A percentile compares a stretch with the other conserved stretches of the same genome.
These are phyloP conservation scores for Monosporascus sp. DNA, from an alignment of 2,329 filamentous ascomycete species.

Conservation along the genomic window DNA sequence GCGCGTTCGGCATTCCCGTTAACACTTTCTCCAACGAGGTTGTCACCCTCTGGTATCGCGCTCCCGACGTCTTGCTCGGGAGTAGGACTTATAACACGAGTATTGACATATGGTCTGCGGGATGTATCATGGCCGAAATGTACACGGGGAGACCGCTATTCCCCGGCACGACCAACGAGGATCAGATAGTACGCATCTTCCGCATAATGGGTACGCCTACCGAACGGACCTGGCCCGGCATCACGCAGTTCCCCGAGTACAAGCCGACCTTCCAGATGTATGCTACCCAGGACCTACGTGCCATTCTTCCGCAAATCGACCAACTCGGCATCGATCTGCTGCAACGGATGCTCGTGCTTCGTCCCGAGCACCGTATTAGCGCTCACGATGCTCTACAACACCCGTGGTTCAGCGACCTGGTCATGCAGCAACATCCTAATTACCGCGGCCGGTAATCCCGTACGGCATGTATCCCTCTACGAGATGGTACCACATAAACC, in stretches of 20 bases:
- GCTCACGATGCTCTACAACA: constrained; percentile 83
- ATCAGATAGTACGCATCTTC: constrained; percentile 96
- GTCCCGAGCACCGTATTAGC: constrained; percentile 85
- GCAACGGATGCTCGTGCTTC: constrained; percentile 83
- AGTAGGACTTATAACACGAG: constrained; percentile 98
- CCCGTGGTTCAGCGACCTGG: constrained; percentile 81
- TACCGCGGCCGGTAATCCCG: constrained; percentile 35
- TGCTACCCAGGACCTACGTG: constrained; percentile 81
- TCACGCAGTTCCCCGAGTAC: constrained; percentile 95
- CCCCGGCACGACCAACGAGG: constrained; percentile 96
- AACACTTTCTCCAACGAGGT: constrained; percentile 99
- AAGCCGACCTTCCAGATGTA: constrained; percentile 93
- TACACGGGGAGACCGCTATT: constrained; percentile 94
- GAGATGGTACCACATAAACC: too few relatives aligned
- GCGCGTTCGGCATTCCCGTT: constrained; percentile 93
- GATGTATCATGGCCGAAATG: constrained; percentile 99
- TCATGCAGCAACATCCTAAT: constrained; percentile 47
- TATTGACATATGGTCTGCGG: constrained; percentile 98
- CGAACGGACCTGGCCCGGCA: constrained; percentile 91
- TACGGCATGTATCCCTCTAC: constrained; percentile 24
- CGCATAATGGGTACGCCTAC: constrained; percentile 97
- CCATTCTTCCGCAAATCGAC: constrained; percentile 88
- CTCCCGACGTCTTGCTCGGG: constrained; percentile 89
- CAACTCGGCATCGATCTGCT: constrained; percentile 80
- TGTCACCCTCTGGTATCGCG: constrained; percentile 95